Evolutionary conservation across 305 asterid species (phyloP).

Genomic region (Fraxinus nigra): DNA sequence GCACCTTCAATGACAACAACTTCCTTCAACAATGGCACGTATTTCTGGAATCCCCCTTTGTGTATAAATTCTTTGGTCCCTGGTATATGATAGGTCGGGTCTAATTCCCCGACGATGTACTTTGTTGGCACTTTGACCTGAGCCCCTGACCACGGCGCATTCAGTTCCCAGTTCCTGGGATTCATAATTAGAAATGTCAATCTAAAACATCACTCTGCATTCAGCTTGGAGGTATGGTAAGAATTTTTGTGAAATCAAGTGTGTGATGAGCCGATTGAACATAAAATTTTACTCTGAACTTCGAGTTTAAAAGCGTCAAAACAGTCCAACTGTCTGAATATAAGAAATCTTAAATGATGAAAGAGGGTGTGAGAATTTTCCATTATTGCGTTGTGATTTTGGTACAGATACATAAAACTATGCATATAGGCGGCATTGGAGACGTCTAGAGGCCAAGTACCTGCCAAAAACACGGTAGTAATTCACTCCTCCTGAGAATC

Average conservation of each 20-base stretch:
- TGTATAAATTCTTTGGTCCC: slow-evolving; percentile 41
- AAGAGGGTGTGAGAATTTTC: neutral
- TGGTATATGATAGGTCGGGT: slow-evolving; percentile 33
- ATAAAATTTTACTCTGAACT: neutral
- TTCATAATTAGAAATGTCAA: neutral
- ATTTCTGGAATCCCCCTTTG: slow-evolving; percentile 37
- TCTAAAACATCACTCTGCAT: neutral
- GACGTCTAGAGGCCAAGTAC: slow-evolving; percentile 21
- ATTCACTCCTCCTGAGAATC: slow-evolving; percentile 66
- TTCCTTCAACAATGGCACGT: slow-evolving; percentile 47
- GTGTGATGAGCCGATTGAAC: neutral
- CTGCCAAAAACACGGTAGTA: slow-evolving; percentile 52
- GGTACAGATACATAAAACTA: no score
- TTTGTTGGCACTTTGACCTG: slow-evolving; percentile 42
- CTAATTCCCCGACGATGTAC: slow-evolving; percentile 47
- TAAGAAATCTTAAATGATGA: neutral
- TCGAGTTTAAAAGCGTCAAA: neutral
- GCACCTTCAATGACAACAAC: slow-evolving; percentile 50
- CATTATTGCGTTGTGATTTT: neutral
- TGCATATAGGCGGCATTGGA: no score
- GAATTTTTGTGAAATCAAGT: neutral
- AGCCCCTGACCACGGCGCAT: slow-evolving; percentile 42
- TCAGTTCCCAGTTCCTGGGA: slow-evolving; percentile 49
- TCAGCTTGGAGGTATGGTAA: neutral
- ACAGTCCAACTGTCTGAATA: neutral